Percentiles rank a stretch among this genome's conserved stretches.
phyloP scores from a whole-genome alignment of 306 rosid genomes.

The Dryas octopetala region DNA sequence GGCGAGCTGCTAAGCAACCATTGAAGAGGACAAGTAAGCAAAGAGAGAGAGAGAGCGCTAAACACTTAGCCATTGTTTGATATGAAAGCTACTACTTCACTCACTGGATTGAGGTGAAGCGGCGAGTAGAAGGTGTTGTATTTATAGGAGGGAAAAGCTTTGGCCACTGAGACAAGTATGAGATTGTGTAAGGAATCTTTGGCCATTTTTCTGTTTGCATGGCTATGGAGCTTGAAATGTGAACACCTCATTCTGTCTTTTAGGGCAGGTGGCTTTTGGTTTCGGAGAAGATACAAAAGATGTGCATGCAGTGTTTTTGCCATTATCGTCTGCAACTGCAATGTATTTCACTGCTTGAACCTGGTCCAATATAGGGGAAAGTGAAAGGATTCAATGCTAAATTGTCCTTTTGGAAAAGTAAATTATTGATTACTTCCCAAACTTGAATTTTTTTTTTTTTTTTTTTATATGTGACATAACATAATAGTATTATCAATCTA shows the following conservation, averaged over 20 bases:
- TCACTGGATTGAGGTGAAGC: neutral
- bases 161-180: neutral
- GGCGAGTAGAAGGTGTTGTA: neutral
- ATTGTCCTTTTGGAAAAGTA: too few relatives aligned
- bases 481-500: too few relatives aligned
- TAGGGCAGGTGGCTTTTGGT: constrained; percentile 19
- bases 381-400: too few relatives aligned
- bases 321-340: neutral
- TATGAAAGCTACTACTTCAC: too few relatives aligned
- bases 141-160: too few relatives aligned
- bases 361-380: neutral
- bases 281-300: constrained; percentile 1
- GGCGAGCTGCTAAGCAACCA: constrained; percentile 27
- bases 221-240: neutral
- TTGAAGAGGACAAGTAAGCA: constrained; percentile 41
- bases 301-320: neutral
- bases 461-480: too few relatives aligned
- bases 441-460: too few relatives aligned
- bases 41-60: constrained; percentile 24
- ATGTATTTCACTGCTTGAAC: neutral
- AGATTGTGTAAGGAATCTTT: neutral
- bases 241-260: constrained; percentile 20
- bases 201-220: constrained; percentile 32
- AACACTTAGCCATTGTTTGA: constrained; percentile 44
- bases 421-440: too few relatives aligned